These are phyloP conservation scores for Beauveria brongniartii DNA, from an alignment of 2,329 filamentous ascomycete genomes.

Conservation along the genomic window DNA sequence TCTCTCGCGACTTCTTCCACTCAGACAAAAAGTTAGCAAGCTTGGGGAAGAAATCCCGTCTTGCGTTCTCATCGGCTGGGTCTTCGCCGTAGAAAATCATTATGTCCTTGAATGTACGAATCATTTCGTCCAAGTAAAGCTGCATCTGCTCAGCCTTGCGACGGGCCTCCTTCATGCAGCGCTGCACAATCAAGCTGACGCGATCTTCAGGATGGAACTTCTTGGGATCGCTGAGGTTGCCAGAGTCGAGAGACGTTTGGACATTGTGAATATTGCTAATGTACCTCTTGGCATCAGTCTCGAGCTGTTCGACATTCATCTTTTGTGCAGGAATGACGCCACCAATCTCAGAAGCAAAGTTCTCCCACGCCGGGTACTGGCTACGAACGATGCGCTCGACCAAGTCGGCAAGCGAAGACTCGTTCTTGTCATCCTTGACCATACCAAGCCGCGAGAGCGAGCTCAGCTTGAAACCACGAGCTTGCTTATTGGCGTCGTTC, in stretches of 20 bases:
- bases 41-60: constrained; percentile 92
- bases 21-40: constrained; percentile 82
- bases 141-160: constrained; percentile 95
- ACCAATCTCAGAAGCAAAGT: constrained; percentile 74
- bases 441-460: constrained; percentile 87
- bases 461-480: constrained; percentile 93
- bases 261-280: constrained; percentile 93
- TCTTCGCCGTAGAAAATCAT: constrained; percentile 97
- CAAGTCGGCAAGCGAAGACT: constrained; percentile 89
- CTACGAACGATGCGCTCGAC: constrained; percentile 94
- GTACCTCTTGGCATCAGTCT: constrained; percentile 80
- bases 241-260: constrained; percentile 82
- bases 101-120: constrained; percentile 84
- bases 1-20: constrained; percentile 93
- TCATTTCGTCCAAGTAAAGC: constrained; percentile 89
- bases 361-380: constrained; percentile 94
- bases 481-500: constrained; percentile 99
- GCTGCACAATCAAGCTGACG: constrained; percentile 82
- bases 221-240: constrained; percentile 91
- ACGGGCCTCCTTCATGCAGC: constrained; percentile 92
- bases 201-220: constrained; percentile 97
- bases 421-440: constrained; percentile 99
- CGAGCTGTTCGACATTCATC: constrained; percentile 89
- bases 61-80: constrained; percentile 80
- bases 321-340: constrained; percentile 76